A percentile compares a stretch with the other conserved stretches of the same genome.
phyloP scores from a whole-genome alignment of 2,329 filamentous ascomycete genomes.

The Eutypa lata region DNA sequence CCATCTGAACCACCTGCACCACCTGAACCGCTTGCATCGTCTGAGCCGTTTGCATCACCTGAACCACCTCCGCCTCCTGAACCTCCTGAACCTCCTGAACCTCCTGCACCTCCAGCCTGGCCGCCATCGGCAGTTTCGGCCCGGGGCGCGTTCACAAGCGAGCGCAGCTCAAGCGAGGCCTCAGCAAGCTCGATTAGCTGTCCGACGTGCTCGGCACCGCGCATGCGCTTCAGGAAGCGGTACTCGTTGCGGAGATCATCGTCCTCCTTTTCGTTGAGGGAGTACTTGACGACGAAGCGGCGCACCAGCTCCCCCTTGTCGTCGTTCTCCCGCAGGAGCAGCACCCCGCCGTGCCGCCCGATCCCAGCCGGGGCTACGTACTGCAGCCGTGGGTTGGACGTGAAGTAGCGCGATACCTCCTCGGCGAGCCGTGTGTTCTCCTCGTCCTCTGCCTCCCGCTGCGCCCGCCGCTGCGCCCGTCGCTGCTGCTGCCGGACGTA shows the following conservation, averaged over 20 bases:
- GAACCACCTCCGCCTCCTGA: no score
- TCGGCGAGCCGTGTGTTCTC: no score
- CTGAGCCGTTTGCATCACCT: no score
- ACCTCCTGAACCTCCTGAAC: no score
- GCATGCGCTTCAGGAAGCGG: constrained; percentile 1
- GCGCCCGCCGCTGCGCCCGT: no score
- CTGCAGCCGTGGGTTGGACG: not conserved
- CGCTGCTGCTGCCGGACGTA: no score
- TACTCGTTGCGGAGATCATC: constrained; percentile 8
- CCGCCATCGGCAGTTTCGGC: no score
- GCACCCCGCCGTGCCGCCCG: constrained; percentile 6
- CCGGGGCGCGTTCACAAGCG: no score
- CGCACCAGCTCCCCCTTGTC: not conserved
- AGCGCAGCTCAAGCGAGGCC: constrained; percentile 1
- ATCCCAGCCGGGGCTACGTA: constrained; percentile 5
- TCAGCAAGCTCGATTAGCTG: constrained; percentile 4
- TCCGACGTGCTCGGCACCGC: constrained; percentile 9
- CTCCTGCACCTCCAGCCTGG: no score
- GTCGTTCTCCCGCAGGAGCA: constrained; percentile 3
- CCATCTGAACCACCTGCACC: no score
- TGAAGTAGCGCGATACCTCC: constrained; percentile 3
- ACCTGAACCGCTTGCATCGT: no score
- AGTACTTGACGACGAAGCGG: constrained; percentile 11
- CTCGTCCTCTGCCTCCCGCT: no score
- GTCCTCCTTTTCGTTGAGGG: constrained; percentile 6